Percentiles rank a stretch among this genome's conserved stretches.
phyloP scores from a whole-genome alignment of 768 basidiomycete species.

The Tulasnella sp. region DNA sequence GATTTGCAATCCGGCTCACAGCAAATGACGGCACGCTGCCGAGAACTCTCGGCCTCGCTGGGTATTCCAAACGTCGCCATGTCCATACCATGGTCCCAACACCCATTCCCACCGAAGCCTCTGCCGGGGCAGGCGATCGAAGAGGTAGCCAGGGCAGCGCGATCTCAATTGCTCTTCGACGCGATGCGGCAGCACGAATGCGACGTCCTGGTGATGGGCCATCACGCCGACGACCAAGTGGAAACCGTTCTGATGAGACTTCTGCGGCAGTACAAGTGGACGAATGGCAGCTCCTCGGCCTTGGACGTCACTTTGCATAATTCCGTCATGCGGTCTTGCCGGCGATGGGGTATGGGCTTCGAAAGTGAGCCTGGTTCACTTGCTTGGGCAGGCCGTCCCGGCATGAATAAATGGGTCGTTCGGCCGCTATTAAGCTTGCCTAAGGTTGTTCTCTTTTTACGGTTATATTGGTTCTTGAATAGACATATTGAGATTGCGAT shows the following conservation, averaged over 20 bases:
- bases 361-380: constrained; percentile 23
- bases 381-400: constrained; percentile 38
- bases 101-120: constrained; percentile 42
- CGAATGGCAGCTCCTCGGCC: neutral
- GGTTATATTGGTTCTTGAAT: neutral
- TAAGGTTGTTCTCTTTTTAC: constrained; percentile 39
- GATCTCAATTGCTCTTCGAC: constrained; percentile 43
- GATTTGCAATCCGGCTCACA: constrained; percentile 47
- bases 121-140: constrained; percentile 36
- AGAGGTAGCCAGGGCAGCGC: constrained; percentile 42
- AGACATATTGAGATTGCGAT: neutral
- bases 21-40: constrained; percentile 43
- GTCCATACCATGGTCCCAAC: constrained; percentile 46
- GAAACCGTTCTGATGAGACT: constrained; percentile 65
- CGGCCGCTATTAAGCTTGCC: constrained; percentile 56
- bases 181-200: constrained; percentile 32
- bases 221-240: constrained; percentile 76
- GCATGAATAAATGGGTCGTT: constrained; percentile 57
- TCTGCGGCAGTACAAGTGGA: constrained; percentile 20
- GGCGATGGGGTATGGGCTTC: constrained; percentile 73
- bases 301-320: constrained; percentile 27
- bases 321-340: constrained; percentile 52
- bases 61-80: constrained; percentile 38
- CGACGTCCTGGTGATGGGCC: constrained; percentile 48
- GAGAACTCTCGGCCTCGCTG: constrained; percentile 29